These are phyloP conservation scores for Chrysopogon serrulatus DNA, from an alignment of 176 grass and related monocot genomes.

Conservation along the genomic window DNA sequence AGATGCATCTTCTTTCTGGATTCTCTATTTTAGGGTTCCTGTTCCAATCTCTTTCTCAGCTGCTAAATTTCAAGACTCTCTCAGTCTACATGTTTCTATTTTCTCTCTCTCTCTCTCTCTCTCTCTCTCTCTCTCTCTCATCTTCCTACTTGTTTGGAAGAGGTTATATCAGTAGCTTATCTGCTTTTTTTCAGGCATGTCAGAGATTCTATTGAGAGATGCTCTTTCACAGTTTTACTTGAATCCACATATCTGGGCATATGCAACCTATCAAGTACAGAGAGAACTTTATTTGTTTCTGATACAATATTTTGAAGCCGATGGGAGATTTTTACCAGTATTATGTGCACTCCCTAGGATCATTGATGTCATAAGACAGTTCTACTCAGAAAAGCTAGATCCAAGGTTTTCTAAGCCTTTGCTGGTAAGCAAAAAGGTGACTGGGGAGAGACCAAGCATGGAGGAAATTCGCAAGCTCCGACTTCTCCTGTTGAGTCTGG, in stretches of 20 bases:
- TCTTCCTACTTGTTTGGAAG: constrained; percentile 38
- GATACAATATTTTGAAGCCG: constrained; percentile 84
- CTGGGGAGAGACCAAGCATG: constrained; percentile 61
- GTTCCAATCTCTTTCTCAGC: constrained; percentile 74
- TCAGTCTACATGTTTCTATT: constrained; percentile 84
- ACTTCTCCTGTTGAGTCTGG: constrained; percentile 86
- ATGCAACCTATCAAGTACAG: constrained; percentile 78
- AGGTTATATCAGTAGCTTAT: constrained; percentile 27
- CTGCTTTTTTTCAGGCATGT: constrained; percentile 66
- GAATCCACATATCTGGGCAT: constrained; percentile 93
- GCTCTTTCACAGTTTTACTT: constrained; percentile 79
- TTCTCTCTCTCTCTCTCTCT: too few relatives aligned
- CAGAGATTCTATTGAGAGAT: constrained; percentile 80
- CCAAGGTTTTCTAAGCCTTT: constrained; percentile 54
- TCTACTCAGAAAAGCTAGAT: constrained; percentile 81
- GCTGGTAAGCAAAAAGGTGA: constrained; percentile 58
- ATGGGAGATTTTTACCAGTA: constrained; percentile 54
- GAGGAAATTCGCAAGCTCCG: constrained; percentile 92
- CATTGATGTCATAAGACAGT: constrained; percentile 67
- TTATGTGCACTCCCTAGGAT: constrained; percentile 80
- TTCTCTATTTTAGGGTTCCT: constrained; percentile 92
- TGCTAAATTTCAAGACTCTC: constrained; percentile 81
- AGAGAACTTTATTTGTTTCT: constrained; percentile 90
- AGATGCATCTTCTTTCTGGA: constrained; percentile 97
- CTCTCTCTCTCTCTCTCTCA: background rate